Conservation (phyloP, 768 basidiomycete species). For the Boletus huronensis region DNA sequence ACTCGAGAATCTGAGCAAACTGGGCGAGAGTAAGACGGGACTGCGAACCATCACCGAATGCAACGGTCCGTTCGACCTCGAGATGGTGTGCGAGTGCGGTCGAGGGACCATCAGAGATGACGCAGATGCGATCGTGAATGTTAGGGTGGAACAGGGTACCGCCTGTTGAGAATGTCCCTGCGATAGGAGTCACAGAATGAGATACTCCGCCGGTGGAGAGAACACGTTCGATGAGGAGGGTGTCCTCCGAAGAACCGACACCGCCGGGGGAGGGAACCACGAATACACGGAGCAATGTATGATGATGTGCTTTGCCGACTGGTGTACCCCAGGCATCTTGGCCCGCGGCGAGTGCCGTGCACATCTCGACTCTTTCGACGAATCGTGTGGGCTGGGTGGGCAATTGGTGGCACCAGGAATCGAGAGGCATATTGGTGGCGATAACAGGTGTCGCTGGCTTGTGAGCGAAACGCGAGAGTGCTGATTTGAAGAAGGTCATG, state of each 20-base stretch:
- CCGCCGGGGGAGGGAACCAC: not conserved
- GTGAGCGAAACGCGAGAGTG: not conserved
- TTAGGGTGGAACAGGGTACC: slow-evolving; percentile 9
- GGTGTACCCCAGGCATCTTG: not conserved
- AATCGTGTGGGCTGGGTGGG: not conserved
- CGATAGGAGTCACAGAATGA: slow-evolving; percentile 4
- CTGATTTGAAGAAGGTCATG: slow-evolving; percentile 4
- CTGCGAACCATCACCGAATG: not conserved
- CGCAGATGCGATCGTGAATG: slow-evolving; percentile 8
- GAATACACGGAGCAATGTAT: slow-evolving; percentile 8
- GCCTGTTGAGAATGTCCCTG: not conserved
- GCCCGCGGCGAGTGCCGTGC: not conserved
- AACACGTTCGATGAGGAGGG: slow-evolving; percentile 15
- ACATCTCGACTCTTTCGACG: slow-evolving; percentile 12
- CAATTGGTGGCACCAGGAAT: not conserved
- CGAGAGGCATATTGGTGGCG: slow-evolving; percentile 1
- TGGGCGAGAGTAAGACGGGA: not conserved
- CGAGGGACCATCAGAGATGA: not conserved
- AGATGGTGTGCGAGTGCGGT: not conserved
- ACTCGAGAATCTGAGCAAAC: slow-evolving; percentile 2
- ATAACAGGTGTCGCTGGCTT: slow-evolving; percentile 4
- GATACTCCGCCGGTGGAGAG: slow-evolving; percentile 6
- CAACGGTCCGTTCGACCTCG: slow-evolving; percentile 9
- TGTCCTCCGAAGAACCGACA: not conserved
- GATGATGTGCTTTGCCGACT: not conserved